Evolutionary conservation across 345 rosid genomes (phyloP).

Genomic region (Ricinus communis): DNA sequence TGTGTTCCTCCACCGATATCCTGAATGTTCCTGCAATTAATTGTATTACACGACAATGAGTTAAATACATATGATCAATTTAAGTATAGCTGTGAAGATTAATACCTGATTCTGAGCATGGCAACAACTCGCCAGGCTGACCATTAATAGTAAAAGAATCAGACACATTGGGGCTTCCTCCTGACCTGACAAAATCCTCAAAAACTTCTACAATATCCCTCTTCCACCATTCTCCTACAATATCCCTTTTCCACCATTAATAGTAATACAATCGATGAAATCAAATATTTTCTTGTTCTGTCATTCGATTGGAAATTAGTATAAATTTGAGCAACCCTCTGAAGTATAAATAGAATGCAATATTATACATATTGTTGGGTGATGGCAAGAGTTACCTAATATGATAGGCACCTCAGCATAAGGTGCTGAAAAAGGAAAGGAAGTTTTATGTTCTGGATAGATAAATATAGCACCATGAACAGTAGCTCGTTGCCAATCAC

Average conservation of each 20-base stretch:
- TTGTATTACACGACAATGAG: too few species aligned
- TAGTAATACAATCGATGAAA: too few species aligned
- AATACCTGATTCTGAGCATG: constrained; percentile 35
- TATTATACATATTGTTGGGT: neutral
- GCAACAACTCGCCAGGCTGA: constrained; percentile 44
- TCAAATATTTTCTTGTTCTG: too few species aligned
- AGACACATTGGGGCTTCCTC: constrained; percentile 31
- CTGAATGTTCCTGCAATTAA: constrained; percentile 12
- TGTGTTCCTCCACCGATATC: constrained; percentile 33
- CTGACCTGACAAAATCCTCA: constrained; percentile 12
- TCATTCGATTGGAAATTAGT: neutral
- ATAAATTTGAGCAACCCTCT: neutral
- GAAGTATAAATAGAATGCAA: neutral
- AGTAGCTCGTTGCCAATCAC: constrained; percentile 37
- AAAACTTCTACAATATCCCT: constrained; percentile 16
- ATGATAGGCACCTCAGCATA: constrained; percentile 27
- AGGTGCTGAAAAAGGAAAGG: constrained; percentile 38
- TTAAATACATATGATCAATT: too few species aligned
- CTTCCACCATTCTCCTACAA: constrained; percentile 50
- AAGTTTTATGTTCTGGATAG: constrained; percentile 26
- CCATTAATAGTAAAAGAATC: constrained; percentile 47
- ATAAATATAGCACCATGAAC: constrained; percentile 40
- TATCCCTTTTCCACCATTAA: too few species aligned
- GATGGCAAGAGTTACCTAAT: constrained; percentile 25
- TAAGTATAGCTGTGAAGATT: neutral